These are phyloP conservation scores for Aspergillus conjunctus DNA, from an alignment of 495 filamentous ascomycete species.

Conservation along the genomic window DNA sequence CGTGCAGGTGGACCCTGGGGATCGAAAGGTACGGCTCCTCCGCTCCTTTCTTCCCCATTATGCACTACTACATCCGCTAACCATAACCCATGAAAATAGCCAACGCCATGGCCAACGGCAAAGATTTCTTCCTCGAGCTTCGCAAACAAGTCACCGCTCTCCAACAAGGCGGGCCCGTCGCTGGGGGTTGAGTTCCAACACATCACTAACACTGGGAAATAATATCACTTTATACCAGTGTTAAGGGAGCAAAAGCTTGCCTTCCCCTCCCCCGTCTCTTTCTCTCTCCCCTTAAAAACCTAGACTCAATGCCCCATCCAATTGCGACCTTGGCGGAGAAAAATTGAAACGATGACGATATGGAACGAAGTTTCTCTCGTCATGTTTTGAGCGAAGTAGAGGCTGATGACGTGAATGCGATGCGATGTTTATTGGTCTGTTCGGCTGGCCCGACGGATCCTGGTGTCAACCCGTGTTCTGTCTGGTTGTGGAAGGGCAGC, in stretches of 20 bases:
- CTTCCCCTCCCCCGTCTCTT: no score
- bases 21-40: constrained; percentile 46
- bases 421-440: not conserved
- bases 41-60: not conserved
- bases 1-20: constrained; percentile 49
- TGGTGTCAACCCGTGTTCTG: not conserved
- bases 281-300: not conserved
- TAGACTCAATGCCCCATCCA: no score
- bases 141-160: constrained; percentile 52
- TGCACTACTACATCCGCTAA: not conserved
- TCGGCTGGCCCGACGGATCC: not conserved
- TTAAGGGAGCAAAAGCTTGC: not conserved
- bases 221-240: not conserved
- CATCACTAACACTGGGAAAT: not conserved
- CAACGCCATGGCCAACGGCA: constrained; percentile 55
- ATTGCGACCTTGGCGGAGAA: no score
- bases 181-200: constrained; percentile 43
- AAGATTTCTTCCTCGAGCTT: constrained; percentile 57
- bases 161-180: constrained; percentile 42
- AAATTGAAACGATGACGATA: no score
- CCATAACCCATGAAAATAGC: constrained; percentile 33
- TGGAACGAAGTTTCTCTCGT: no score
- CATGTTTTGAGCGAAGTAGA: no score
- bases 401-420: no score
- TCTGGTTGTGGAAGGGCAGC: not conserved